Evolutionary conservation across 2,329 filamentous ascomycete species (phyloP).

Genomic region (Cladophialophora yegresii): DNA sequence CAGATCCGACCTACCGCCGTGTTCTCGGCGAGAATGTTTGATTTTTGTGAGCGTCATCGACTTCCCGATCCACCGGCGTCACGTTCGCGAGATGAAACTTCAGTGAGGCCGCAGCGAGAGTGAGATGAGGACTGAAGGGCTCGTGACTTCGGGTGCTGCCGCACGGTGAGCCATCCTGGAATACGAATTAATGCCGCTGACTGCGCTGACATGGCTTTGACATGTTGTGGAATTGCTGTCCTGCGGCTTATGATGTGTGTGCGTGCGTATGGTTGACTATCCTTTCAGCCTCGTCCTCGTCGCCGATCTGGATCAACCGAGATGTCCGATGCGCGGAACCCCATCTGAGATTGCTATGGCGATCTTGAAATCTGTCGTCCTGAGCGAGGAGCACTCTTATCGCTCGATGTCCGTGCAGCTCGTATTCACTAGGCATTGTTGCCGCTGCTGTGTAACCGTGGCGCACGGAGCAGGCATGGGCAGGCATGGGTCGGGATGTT

Average conservation of each 20-base stretch:
- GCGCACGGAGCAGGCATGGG: not conserved
- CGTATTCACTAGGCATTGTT: not conserved
- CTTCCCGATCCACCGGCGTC: not conserved
- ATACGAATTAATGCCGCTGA: not conserved
- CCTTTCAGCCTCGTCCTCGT: not conserved
- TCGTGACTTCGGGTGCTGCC: not conserved
- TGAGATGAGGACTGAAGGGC: not conserved
- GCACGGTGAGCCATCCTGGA: not conserved
- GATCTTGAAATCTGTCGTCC: not conserved
- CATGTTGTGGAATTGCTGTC: not conserved
- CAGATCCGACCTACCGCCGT: not conserved
- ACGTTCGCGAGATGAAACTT: not conserved
- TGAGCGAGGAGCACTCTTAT: too few relatives aligned
- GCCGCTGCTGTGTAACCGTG: slow-evolving; percentile 8
- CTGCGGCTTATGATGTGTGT: not conserved
- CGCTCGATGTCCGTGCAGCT: not conserved
- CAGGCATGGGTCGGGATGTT: not conserved
- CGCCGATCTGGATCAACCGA: not conserved
- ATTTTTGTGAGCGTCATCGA: not conserved
- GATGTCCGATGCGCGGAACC: not conserved
- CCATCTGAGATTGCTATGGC: not conserved
- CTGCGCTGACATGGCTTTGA: not conserved
- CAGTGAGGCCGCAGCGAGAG: not conserved
- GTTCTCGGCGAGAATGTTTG: not conserved
- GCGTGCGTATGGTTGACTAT: not conserved